Conservation (phyloP, 1,139 yeast species). For the Scheffersomyces lignicola region DNA sequence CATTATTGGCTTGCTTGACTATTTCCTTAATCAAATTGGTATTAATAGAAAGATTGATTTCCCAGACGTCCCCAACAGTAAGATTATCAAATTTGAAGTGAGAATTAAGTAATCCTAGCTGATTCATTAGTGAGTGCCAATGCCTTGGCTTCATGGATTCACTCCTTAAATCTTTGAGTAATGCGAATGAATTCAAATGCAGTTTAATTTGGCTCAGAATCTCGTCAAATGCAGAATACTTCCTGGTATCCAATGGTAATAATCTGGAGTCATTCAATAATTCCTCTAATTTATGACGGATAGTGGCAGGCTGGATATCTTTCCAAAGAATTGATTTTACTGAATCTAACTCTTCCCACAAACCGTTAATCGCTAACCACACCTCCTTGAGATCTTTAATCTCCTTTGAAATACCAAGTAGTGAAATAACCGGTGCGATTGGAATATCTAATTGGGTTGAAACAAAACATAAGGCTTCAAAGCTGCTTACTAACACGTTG, state of each 20-base stretch:
- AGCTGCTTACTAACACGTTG: slow-evolving; percentile 17
- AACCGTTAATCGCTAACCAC: slow-evolving; percentile 62
- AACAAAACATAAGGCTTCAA: slow-evolving; percentile 38
- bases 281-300: slow-evolving; percentile 55
- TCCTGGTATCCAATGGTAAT: slow-evolving; percentile 62
- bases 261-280: slow-evolving; percentile 47
- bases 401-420: slow-evolving; percentile 46
- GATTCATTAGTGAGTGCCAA: slow-evolving; percentile 56
- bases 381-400: slow-evolving; percentile 58
- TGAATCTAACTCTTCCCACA: slow-evolving; percentile 53
- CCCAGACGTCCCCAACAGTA: slow-evolving; percentile 64
- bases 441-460: slow-evolving; percentile 43
- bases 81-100: slow-evolving; percentile 19
- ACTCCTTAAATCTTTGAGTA: slow-evolving; percentile 52
- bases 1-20: slow-evolving; percentile 70
- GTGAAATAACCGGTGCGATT: slow-evolving; percentile 24
- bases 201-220: slow-evolving; percentile 49
- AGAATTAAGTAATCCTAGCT: slow-evolving; percentile 20
- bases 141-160: slow-evolving; percentile 67
- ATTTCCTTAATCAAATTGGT: slow-evolving; percentile 48
- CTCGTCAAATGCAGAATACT: slow-evolving; percentile 68
- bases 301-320: slow-evolving; percentile 43
- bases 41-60: slow-evolving; percentile 50
- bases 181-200: slow-evolving; percentile 37
- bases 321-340: slow-evolving; percentile 53